Base-by-base conservation (phyloP, 129 eudicot genomes). In the Tagetes erecta region DNA sequence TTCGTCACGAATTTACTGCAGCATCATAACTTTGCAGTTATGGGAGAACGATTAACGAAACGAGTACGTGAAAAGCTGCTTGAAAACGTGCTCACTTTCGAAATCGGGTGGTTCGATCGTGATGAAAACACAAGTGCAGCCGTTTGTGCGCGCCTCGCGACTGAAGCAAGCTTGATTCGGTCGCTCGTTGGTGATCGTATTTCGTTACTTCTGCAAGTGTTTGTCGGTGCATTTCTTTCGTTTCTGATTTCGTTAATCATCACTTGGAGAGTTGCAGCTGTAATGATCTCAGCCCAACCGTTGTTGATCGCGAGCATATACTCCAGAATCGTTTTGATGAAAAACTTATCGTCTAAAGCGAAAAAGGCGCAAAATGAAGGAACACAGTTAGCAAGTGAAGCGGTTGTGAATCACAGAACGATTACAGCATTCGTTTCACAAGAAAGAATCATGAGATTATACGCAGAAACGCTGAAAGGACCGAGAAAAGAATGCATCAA, bases 111-210 rank as follows among this genome's bases (percentile, higher is more conserved):
- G 97, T 91, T 87, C 56, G 97, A 91, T 67, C 50, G 50, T 63
- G 94, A 91, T 5, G 88, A 82, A 74, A 91, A 87, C 84, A 85
- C 94, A 37, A 91, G 91, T 68, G 94, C 97, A 55, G 87, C 94
- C 6, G 72, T 91, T 42, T 91, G 97, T 71, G 81, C 91, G 0
- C 74, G 94, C 35, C 78, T 91, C 1, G 87, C 97, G 36, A 81
- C 76, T 2, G 97, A 91, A 63, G 94, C 97, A 5, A 85, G 81
- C 74, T 13, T 87, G 80, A 85, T 90, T 1, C 71, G 86, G 20
- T 86, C 94, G 20, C 91, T 90, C 0, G 91, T 90, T 12, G 93
- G 91, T 38, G 96, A 90, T 47, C 96, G 96, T 3, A 72, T 84
- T 49, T 82, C 96, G 0, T 76, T 90, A 62, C 79, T 90, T 33